A percentile compares a stretch with the other conserved stretches of the same genome.
These are phyloP conservation scores for Juglanconis oblonga DNA, from an alignment of 2,329 filamentous ascomycete genomes.

Conservation along the genomic window DNA sequence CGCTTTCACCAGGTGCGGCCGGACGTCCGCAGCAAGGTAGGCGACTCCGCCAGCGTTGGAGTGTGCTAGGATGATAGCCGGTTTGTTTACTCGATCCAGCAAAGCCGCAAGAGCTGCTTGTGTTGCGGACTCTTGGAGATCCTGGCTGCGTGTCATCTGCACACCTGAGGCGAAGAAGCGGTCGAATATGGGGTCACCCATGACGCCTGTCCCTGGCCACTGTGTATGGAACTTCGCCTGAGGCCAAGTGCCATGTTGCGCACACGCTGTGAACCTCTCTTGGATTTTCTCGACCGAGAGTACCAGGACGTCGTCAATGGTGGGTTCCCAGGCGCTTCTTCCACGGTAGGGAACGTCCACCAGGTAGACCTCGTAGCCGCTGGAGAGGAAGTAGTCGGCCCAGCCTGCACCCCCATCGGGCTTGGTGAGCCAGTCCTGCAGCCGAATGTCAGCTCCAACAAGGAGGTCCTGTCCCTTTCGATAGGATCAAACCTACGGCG, in stretches of 20 bases:
- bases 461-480: neutral
- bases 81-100: constrained; percentile 5
- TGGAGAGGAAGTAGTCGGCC: constrained; percentile 40
- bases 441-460: neutral
- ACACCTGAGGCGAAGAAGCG: constrained; percentile 43
- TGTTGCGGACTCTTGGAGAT: constrained; percentile 27
- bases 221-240: constrained; percentile 31
- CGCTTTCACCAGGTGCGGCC: constrained; percentile 44
- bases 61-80: constrained; percentile 45
- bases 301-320: neutral
- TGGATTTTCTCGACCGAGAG: neutral
- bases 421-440: constrained; percentile 41
- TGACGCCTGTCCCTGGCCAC: constrained; percentile 38
- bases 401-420: constrained; percentile 45
- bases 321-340: constrained; percentile 25
- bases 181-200: constrained; percentile 47
- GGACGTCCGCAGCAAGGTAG: constrained; percentile 46
- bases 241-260: constrained; percentile 21
- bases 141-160: constrained; percentile 28
- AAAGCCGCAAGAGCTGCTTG: constrained; percentile 16
- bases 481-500: neutral
- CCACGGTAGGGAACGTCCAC: constrained; percentile 40
- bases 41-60: constrained; percentile 45
- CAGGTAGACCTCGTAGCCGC: constrained; percentile 42
- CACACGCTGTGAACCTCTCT: constrained; percentile 1